Conservation (phyloP, 352 stramenopile genomes). For the Globisporangium spiculum region DNA sequence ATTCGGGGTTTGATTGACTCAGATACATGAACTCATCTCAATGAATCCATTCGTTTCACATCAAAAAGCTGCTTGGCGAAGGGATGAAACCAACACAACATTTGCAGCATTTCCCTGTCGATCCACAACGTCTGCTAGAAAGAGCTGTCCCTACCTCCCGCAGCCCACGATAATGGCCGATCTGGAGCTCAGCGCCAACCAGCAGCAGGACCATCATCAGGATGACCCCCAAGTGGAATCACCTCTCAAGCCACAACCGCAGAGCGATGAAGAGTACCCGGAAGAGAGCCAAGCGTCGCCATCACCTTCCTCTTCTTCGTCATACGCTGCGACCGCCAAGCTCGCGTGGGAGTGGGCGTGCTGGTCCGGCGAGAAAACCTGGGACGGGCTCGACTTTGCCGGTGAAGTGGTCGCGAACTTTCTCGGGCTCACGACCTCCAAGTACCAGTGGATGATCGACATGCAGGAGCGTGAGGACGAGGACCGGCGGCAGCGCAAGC, state of each 20-base stretch:
- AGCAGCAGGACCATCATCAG: neutral
- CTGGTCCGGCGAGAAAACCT: conserved; percentile 66
- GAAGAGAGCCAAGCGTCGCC: neutral
- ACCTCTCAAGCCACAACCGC: neutral
- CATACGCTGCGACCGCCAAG: conserved; percentile 5
- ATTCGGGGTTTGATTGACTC: no score
- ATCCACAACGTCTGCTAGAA: no score
- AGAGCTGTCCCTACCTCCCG: no score
- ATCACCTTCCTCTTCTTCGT: neutral
- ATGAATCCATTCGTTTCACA: no score
- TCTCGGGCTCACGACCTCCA: conserved; percentile 74
- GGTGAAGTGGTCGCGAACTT: conserved; percentile 82
- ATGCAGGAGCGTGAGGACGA: conserved; percentile 68
- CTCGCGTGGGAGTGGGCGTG: conserved; percentile 60
- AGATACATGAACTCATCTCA: no score
- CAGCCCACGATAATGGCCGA: conserved; percentile 6
- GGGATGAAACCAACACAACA: no score
- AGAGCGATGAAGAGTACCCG: neutral
- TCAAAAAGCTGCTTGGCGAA: no score
- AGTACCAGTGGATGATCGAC: conserved; percentile 85
- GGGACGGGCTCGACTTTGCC: conserved; percentile 71
- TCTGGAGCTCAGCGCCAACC: neutral
- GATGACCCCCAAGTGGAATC: neutral
- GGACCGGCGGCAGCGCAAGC: conserved; percentile 48
- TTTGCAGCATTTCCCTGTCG: no score